Evolutionary conservation across 495 filamentous ascomycete species (phyloP).

Genomic region (Neurospora sp.): DNA sequence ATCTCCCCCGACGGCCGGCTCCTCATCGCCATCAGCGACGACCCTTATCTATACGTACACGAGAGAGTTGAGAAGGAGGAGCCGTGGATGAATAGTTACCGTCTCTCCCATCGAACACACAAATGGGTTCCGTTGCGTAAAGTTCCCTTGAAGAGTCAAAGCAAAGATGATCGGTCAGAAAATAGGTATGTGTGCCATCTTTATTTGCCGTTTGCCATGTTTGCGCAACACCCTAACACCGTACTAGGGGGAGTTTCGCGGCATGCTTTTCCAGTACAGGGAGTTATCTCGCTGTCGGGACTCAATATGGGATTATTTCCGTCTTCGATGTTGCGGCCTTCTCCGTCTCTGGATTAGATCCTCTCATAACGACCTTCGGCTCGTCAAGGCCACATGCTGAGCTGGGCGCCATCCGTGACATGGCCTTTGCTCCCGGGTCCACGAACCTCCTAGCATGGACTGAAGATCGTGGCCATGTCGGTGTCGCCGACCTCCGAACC

Average conservation of each 20-base stretch:
- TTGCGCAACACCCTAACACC: slow-evolving; percentile 3
- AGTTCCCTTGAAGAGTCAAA: slow-evolving; percentile 41
- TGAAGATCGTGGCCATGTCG: slow-evolving; percentile 76
- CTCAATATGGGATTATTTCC: slow-evolving; percentile 46
- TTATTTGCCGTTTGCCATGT: neutral
- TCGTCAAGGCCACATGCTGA: slow-evolving; percentile 50
- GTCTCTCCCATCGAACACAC: slow-evolving; percentile 8
- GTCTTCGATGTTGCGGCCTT: slow-evolving; percentile 36
- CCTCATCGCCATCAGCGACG: slow-evolving; percentile 77
- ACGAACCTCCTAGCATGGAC: slow-evolving; percentile 91
- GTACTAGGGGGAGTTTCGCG: slow-evolving; percentile 42
- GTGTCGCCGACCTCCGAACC: slow-evolving; percentile 73
- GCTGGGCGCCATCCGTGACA: slow-evolving; percentile 75
- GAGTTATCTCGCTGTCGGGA: slow-evolving; percentile 43
- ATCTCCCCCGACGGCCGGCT: slow-evolving; percentile 80
- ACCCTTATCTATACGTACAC: slow-evolving; percentile 75
- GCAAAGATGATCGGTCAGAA: slow-evolving; percentile 31
- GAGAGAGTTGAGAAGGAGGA: slow-evolving; percentile 20
- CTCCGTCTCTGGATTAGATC: slow-evolving; percentile 23
- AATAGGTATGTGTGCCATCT: slow-evolving; percentile 15
- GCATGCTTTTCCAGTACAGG: slow-evolving; percentile 43
- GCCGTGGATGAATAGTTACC: neutral
- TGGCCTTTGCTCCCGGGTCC: slow-evolving; percentile 82
- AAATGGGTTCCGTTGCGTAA: slow-evolving; percentile 31
- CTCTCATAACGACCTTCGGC: slow-evolving; percentile 34